Evolutionary conservation across 2,329 filamentous ascomycete genomes (phyloP), one percentile per base, ranked within the genome.

Genomic region (Paracorniculantispora psalliotae): DNA sequence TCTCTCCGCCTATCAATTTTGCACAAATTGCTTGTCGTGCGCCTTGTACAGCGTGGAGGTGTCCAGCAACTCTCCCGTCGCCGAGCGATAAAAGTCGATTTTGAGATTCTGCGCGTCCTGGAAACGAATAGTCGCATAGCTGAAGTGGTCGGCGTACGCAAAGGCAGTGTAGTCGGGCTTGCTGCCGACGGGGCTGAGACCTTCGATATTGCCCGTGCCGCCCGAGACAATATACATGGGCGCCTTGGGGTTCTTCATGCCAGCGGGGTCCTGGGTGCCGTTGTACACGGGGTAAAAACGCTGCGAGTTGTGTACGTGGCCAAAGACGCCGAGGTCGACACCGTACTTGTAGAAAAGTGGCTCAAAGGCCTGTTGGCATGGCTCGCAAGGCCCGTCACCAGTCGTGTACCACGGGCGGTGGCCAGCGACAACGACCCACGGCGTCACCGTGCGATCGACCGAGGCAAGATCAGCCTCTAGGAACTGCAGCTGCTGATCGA

Each of bases 241-340:
- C 6, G 66, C 66, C 59, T 63, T 65, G 26, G 66, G 66, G 63
- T 79, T 70, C 10, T 72, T 43, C 63, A 77, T 63, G 2, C 74
- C 75, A 0, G 66, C 68, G 0, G 72, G 61, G 57, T 79, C 76
- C 0, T 67, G 67, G 0, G 65, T 67, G 62, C 66, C 64, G 60
- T 75, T 72, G 67, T 68, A 68, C 2, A 73, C 67, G 26, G 71
- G 79, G 65, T 72, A 61, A 63, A 83, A 81, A 1, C 82, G 77
- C 70, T 85, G 81, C 26, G 79, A 78, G 69, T 82, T 83, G 68
- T 85, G 82, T 15, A 82, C 79, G 64, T 85, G 82, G 2, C 82
- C 82, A 62, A 83, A 82, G 7, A 85, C 71, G 26, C 69, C 81
- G 4, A 84, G 67, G 62, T 85, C 82, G 21, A 85, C 82, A 28